Percentiles rank a stretch among this genome's conserved stretches.
Conservation (phyloP, 2,329 filamentous ascomycete genomes). For the Cryphonectria parasitica region DNA sequence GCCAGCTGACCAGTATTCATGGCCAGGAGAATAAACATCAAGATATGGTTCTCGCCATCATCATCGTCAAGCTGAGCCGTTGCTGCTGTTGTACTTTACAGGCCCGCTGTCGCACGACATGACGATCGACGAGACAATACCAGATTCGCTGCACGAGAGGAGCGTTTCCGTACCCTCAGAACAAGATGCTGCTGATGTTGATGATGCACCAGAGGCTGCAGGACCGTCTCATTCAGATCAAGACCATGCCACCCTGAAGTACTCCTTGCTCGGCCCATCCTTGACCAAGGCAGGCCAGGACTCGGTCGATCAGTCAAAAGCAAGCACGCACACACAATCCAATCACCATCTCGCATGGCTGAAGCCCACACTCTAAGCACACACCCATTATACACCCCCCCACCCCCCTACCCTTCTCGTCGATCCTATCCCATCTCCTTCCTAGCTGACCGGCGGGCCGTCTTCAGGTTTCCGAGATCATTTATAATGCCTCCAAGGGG, state of each 20-base stretch:
- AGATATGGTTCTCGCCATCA: neutral
- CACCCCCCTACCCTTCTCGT: neutral
- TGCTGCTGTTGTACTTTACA: neutral
- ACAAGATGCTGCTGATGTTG: neutral
- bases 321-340: constrained; percentile 38
- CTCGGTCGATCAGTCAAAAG: constrained; percentile 87
- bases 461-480: constrained; percentile 82
- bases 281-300: constrained; percentile 94
- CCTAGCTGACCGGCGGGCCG: constrained; percentile 5
- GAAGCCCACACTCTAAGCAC: neutral
- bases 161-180: neutral
- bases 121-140: neutral
- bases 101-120: neutral
- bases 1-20: neutral
- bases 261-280: constrained; percentile 86
- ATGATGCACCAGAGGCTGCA: neutral
- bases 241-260: constrained; percentile 71
- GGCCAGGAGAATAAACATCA: neutral
- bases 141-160: neutral
- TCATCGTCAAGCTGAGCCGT: neutral
- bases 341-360: neutral
- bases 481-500: constrained; percentile 95
- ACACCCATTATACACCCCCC: too few relatives aligned
- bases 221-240: constrained; percentile 36
- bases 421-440: neutral